phyloP scores from a whole-genome alignment of 225 moss, liverwort and hornwort genomes.

The Straminergon stramineum region DNA sequence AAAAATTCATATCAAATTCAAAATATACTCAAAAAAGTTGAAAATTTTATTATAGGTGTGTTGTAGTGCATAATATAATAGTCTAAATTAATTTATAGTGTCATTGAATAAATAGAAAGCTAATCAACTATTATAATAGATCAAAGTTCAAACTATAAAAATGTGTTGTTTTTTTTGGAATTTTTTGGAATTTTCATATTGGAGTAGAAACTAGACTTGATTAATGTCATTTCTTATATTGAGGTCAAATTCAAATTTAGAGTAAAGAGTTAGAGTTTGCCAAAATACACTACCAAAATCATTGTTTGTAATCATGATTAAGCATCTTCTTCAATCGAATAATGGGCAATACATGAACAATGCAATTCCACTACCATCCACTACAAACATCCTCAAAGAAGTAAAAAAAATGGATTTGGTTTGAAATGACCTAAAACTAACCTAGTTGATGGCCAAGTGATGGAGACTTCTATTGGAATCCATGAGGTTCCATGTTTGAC shows the following conservation, averaged over 20 bases:
- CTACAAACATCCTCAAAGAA: background rate
- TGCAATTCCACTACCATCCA: background rate
- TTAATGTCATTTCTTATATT: background rate
- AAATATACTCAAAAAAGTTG: background rate
- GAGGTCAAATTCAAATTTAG: too few relatives aligned
- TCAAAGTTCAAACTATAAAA: background rate
- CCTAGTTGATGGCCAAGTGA: too few relatives aligned
- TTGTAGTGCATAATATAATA: too few relatives aligned
- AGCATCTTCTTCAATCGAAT: background rate
- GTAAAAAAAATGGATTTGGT: too few relatives aligned
- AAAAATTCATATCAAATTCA: background rate
- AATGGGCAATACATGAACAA: accelerated
- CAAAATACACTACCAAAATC: background rate
- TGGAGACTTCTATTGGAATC: too few relatives aligned
- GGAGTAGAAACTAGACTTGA: background rate
- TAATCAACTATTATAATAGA: background rate
- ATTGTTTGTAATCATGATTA: background rate
- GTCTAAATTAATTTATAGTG: background rate
- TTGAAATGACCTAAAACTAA: too few relatives aligned
- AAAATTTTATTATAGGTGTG: background rate
- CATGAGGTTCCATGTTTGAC: too few relatives aligned
- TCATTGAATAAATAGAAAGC: background rate
- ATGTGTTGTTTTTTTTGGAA: too few relatives aligned
- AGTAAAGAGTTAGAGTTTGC: background rate
- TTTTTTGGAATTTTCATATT: background rate